Evolutionary conservation across 768 basidiomycete species (phyloP), one percentile per base, ranked within the genome.

Genomic region (Candolleomyces aberdarensis): DNA sequence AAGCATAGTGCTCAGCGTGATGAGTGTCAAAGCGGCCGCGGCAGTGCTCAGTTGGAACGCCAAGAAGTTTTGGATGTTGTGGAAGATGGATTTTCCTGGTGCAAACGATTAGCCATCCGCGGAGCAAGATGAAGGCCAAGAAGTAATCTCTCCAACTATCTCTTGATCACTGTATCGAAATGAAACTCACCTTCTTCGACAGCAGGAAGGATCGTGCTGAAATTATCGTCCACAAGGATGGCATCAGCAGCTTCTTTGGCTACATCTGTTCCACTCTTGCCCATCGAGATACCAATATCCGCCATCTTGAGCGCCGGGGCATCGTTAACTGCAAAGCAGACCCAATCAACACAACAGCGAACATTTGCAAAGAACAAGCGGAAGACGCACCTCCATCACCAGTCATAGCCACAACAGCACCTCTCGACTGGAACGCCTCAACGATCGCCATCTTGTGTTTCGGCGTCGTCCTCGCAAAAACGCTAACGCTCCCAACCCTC

Each of bases 371-470:
- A 36, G 11, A 62, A 14, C 26, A 26, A 26, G 26, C 26, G 3
- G 3, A 26, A 26, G 26, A 76, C 86, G 19, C 47, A 92, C 92
- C 92, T 71, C 96, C 96, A 72, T 98, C 96, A 29, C 96, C 96
- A 1, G 96, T 97, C 96, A 98, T 98, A 2, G 94, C 96, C 1
- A 98, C 95, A 5, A 98, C 88, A 10, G 85, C 88, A 0, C 96
- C 96, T 51, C 92, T 80, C 61, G 87, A 75, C 78, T 97, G 96
- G 75, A 93, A 95, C 39, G 96, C 96, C 72, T 93, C 89, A 32
- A 98, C 88, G 67, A 98, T 98, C 57, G 91, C 87, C 94, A 98
- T 96, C 79, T 98, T 98, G 73, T 98, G 96, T 72, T 91, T 85
- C 62, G 96, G 96, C 56, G 96, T 97, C 73, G 95, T 96, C 68